A percentile compares a stretch with the other conserved stretches of the same genome.
Conservation (phyloP, 345 rosid genomes). For the Streptanthus diversifolius region DNA sequence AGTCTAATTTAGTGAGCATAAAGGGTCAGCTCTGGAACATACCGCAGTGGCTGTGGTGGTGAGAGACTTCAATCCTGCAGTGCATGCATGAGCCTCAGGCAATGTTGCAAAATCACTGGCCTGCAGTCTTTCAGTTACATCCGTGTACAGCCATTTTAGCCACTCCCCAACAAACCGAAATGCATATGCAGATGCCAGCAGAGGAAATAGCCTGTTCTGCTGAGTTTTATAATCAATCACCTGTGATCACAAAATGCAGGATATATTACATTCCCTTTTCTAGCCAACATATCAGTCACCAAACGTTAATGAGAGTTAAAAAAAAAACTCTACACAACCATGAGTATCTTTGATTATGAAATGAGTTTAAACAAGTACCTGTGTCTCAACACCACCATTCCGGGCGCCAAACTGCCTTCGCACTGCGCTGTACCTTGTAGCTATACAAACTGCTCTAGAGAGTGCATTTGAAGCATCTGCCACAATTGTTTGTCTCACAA, state of each 20-base stretch:
- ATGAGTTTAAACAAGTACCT: constrained; percentile 44
- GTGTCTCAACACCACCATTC: constrained; percentile 75
- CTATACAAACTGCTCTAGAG: constrained; percentile 92
- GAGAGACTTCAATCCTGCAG: constrained; percentile 96
- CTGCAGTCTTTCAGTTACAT: constrained; percentile 82
- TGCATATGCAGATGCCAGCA: constrained; percentile 99
- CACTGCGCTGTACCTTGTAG: constrained; percentile 94
- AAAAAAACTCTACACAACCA: background rate
- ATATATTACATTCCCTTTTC: constrained; percentile 6
- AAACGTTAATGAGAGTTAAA: background rate
- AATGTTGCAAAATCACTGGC: constrained; percentile 87
- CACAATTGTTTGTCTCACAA: constrained; percentile 81
- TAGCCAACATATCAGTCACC: background rate
- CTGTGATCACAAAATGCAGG: constrained; percentile 38
- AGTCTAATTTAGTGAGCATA: background rate
- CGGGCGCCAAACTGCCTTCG: constrained; percentile 92
- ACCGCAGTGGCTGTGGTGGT: constrained; percentile 93
- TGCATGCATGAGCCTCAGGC: constrained; percentile 99
- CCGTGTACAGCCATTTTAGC: constrained; percentile 91
- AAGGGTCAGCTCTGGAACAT: constrained; percentile 33
- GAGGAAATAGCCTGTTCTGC: constrained; percentile 92
- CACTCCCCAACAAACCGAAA: constrained; percentile 97
- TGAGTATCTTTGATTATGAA: background rate
- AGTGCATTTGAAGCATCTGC: constrained; percentile 82
- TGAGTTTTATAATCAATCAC: constrained; percentile 98